phyloP scores from a whole-genome alignment of 2,329 filamentous ascomycete genomes.

The Fusarium heterosporum region DNA sequence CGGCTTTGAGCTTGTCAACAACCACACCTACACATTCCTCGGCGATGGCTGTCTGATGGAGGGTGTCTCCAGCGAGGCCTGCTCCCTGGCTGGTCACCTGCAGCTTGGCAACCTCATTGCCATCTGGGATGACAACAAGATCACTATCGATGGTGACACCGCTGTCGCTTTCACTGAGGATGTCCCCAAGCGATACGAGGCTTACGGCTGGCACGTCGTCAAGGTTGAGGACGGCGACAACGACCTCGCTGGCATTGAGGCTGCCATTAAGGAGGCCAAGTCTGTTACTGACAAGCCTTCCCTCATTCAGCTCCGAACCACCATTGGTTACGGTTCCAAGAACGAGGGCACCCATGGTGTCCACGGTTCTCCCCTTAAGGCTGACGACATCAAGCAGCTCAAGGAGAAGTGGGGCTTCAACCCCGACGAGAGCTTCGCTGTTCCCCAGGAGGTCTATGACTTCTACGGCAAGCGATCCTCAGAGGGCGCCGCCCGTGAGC shows the following conservation, averaged over 20 bases:
- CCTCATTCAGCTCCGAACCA: slow-evolving; percentile 96
- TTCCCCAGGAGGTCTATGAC: slow-evolving; percentile 96
- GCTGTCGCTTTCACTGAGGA: slow-evolving; percentile 98
- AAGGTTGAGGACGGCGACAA: slow-evolving; percentile 88
- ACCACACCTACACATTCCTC: slow-evolving; percentile 97
- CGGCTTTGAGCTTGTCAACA: slow-evolving; percentile 89
- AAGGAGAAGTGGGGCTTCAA: slow-evolving; percentile 98
- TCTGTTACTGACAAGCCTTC: slow-evolving; percentile 95
- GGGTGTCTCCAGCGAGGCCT: slow-evolving; percentile 94
- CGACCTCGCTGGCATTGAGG: slow-evolving; percentile 89
- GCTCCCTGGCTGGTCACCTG: slow-evolving; percentile 91
- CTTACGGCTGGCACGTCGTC: slow-evolving; percentile 95
- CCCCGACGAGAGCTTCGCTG: slow-evolving; percentile 90
- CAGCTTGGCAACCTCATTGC: slow-evolving; percentile 97
- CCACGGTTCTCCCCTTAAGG: slow-evolving; percentile 95
- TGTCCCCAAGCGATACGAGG: slow-evolving; percentile 91
- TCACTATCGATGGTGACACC: slow-evolving; percentile 94
- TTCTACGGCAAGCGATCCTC: slow-evolving; percentile 85
- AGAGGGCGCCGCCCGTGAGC: slow-evolving; percentile 87
- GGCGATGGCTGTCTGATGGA: slow-evolving; percentile 99
- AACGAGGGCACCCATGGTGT: slow-evolving; percentile 94
- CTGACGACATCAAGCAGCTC: slow-evolving; percentile 91
- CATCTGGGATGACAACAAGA: slow-evolving; percentile 99
- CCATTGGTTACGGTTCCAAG: slow-evolving; percentile 95
- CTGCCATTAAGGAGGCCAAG: slow-evolving; percentile 86